Evolutionary conservation across 1,284 basidiomycete species (phyloP), one percentile per base, ranked within the genome.

Genomic region (Ganoderma meredithae): DNA sequence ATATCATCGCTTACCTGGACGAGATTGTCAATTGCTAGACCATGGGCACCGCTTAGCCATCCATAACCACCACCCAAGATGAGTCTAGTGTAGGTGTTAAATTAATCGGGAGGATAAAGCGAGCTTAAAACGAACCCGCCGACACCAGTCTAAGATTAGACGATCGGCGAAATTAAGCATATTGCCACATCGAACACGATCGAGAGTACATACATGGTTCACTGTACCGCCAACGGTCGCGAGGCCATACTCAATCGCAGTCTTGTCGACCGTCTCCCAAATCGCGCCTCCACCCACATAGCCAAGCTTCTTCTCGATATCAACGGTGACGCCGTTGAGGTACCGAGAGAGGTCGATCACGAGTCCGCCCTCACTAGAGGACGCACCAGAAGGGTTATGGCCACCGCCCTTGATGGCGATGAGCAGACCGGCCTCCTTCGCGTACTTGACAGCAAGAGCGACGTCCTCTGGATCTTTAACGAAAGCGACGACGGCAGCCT

Each of bases 31-130:
- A 90, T 79, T 0, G 79, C 81, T 12, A 89, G 79, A 0, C 89
- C 89, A 76, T 88, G 80, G n/a, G 80, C 73, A 2, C 82, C 80
- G 41, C 81, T 84, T 3, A 89, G 80, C 81, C 81, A 89, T 3
- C 89, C 89, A 71, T 83, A 88, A 0, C 89, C 89, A 9, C 89
- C 89, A 22, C 88, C 89, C 17, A 90, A 77, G 19, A 81, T 79
- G 5, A 89, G 81, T 0, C 86, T 86, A 60, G 1, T 41, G 36
- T 43, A 25, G 10, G 19, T 8, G 19, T 52, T 7, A 55, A 17
- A 31, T 41, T 17, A 19, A 15, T 31, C 7, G 39, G 7, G 10
- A 15, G 12, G 31, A 2, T 22, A 43, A 3, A 41, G 1, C 3
- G 0, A 41, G 0, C 17, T 19, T 25, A 0, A 39, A 1, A 69